These are phyloP conservation scores for Phtheirospermum japonicum DNA, from an alignment of 257 asterid species.

Conservation along the genomic window DNA sequence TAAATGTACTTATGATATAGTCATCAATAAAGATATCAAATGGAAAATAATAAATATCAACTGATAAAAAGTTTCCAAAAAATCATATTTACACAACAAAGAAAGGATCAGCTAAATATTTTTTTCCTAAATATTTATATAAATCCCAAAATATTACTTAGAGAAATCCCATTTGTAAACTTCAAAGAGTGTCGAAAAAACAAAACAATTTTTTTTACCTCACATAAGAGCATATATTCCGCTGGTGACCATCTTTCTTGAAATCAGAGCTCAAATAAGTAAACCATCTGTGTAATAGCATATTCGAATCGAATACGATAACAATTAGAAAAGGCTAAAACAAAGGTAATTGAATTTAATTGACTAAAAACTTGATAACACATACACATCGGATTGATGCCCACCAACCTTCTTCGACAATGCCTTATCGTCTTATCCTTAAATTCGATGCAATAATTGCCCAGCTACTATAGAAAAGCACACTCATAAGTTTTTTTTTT, in stretches of 20 bases:
- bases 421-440: constrained; percentile 96
- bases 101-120: too few relatives aligned
- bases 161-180: too few relatives aligned
- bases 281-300: constrained; percentile 65
- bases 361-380: background rate
- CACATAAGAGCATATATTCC: constrained; percentile 93
- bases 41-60: too few relatives aligned
- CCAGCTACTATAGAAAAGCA: constrained; percentile 65
- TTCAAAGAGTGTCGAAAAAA: constrained; percentile 22
- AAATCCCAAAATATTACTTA: too few relatives aligned
- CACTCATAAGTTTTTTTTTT: constrained; percentile 21
- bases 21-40: too few relatives aligned
- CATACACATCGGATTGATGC: background rate
- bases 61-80: too few relatives aligned
- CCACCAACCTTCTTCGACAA: constrained; percentile 82
- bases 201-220: constrained; percentile 43
- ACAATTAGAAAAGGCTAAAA: constrained; percentile 11
- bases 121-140: too few relatives aligned
- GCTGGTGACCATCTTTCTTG: constrained; percentile 99
- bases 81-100: too few relatives aligned
- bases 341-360: constrained; percentile 16
- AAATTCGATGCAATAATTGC: constrained; percentile 85
- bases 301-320: constrained; percentile 22
- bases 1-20: too few relatives aligned
- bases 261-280: constrained; percentile 97